Conservation (phyloP, 768 basidiomycete species). For the Psilocybe subaeruginosa region DNA sequence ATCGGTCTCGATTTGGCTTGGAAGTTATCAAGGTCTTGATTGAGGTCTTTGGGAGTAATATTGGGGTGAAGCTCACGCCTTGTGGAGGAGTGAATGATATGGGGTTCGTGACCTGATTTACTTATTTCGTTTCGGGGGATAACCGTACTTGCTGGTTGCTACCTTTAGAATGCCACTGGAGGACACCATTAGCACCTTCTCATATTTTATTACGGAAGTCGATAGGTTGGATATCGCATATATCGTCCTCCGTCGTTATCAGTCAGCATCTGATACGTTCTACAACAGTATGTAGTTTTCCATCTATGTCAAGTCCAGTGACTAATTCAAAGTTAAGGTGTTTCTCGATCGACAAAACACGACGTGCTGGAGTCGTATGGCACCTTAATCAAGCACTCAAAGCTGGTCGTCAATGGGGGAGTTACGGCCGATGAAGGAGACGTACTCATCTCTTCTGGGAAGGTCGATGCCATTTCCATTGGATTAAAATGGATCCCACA, state of each 20-base stretch:
- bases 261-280: constrained; percentile 21
- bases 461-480: constrained; percentile 40
- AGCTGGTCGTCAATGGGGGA: constrained; percentile 38
- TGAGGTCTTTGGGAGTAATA: constrained; percentile 46
- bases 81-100: constrained; percentile 48
- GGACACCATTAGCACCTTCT: constrained; percentile 45
- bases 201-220: constrained; percentile 43
- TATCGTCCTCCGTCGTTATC: constrained; percentile 33
- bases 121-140: constrained; percentile 9
- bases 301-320: constrained; percentile 34
- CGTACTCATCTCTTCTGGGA: constrained; percentile 32
- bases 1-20: constrained; percentile 55
- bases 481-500: constrained; percentile 42
- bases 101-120: constrained; percentile 30
- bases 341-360: constrained; percentile 36
- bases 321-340: constrained; percentile 23
- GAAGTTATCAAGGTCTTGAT: constrained; percentile 50
- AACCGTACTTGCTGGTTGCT: no score
- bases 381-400: constrained; percentile 36
- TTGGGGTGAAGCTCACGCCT: constrained; percentile 47
- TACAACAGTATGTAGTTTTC: constrained; percentile 30
- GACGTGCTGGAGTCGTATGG: constrained; percentile 45
- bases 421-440: constrained; percentile 42
- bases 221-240: constrained; percentile 40
- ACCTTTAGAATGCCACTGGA: constrained; percentile 42